Base-by-base conservation (phyloP, 2,329 filamentous ascomycete genomes). In the Lasiodiplodia theobromae region DNA sequence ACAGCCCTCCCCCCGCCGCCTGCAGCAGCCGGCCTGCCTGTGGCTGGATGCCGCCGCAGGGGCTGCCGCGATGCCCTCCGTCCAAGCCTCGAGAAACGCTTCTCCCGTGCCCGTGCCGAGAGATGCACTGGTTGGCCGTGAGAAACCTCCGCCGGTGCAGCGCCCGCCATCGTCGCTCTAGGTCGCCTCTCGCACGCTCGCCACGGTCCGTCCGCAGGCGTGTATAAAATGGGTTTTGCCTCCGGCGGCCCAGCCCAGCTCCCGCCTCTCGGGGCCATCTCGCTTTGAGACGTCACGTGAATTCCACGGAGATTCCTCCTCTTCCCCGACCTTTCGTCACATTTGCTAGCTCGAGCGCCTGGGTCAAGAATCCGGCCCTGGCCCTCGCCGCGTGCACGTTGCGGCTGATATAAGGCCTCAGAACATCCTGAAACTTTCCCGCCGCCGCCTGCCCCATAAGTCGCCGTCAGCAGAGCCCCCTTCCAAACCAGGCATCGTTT, bases 321-420 rank as follows among this genome's bases (percentile, higher is more conserved):
- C 57, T 40, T 63, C 66, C 66, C 66, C 66, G 66, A 44, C 37
- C 57, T 47, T 68, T 52, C 56, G 66, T 68, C 66, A 68, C 64
- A 37, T 47, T 56, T 47, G 49, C 64, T 18, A 47, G 64, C 64
- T 66, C 63, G 31, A 56, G 49, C 52, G 63, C 18, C 49, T 53
- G 49, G 63, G 18, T n/a, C 21, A 31, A 7, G n/a, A 40, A 21
- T 56, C 63, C 28, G 58, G 58, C 31, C 58, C 40, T 34, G 40
- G 40, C 58, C 31, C 28, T 60, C 57, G 57, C 57, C 57, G 57
- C 38, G 57, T 47, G 57, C 37, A 60, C 58, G 58, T 63, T 63
- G 58, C 58, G 63, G 51, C 54, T 66, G 64, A 66, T 66, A 56
- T 66, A 58, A 66, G 54, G 54, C 34, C 11, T 38, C 23, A 56